Percentiles rank a stretch among this genome's conserved stretches.
Evolutionary conservation across 805 yeast species (phyloP).

Genomic region (Wickerhamomyces mucosus): DNA sequence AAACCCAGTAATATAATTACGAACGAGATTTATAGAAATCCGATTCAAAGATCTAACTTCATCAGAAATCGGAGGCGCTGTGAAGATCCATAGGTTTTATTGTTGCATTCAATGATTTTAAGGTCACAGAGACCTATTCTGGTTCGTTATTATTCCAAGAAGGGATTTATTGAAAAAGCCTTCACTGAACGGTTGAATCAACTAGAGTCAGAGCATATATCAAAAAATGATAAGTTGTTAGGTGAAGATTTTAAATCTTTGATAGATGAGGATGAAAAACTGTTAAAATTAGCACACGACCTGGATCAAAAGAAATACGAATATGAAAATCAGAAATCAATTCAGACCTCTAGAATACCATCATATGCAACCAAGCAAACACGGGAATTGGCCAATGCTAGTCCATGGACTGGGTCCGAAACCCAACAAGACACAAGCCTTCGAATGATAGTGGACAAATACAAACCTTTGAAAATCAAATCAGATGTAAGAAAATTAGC

Average conservation of each 20-base stretch:
- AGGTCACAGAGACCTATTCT: no score
- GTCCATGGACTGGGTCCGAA: conserved; percentile 57
- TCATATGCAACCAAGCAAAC: conserved; percentile 32
- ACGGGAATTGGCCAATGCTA: conserved; percentile 37
- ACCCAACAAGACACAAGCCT: conserved; percentile 32
- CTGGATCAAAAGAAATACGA: conserved; percentile 28
- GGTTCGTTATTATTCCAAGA: conserved; percentile 1
- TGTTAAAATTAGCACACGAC: conserved; percentile 19
- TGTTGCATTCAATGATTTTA: no score
- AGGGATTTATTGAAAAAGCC: conserved; percentile 11
- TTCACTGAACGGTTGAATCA: conserved; percentile 19
- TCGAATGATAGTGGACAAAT: conserved; percentile 47
- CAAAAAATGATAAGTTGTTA: conserved; percentile 19
- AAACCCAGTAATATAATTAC: no score
- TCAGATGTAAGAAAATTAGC: conserved; percentile 32
- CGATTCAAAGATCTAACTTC: no score
- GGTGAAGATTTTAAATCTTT: conserved; percentile 13
- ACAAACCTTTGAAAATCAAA: conserved; percentile 28
- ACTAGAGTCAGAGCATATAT: conserved; percentile 16
- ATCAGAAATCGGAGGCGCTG: no score
- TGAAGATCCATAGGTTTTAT: no score
- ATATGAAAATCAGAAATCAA: conserved; percentile 27
- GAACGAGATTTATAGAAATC: no score
- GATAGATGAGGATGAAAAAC: conserved; percentile 15
- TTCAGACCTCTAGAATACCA: conserved; percentile 35